These are phyloP conservation scores for Colletotrichum theobromicola DNA, from an alignment of 2,329 filamentous ascomycete species.

Conservation along the genomic window DNA sequence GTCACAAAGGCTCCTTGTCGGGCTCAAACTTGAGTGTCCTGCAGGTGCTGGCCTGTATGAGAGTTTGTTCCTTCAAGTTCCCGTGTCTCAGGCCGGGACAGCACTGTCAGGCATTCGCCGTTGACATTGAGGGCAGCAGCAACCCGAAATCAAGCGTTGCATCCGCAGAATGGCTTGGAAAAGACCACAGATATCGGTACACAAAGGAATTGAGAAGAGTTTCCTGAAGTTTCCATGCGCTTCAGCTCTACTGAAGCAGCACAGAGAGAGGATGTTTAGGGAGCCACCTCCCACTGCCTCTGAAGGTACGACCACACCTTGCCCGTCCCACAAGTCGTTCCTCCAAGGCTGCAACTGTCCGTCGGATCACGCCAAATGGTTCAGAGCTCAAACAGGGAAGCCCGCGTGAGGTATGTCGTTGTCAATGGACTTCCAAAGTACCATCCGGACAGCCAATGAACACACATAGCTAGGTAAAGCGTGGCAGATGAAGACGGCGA, in stretches of 20 bases:
- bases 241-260: background rate
- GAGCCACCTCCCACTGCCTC: background rate
- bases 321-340: background rate
- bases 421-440: background rate
- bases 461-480: background rate
- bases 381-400: background rate
- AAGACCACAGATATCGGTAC: background rate
- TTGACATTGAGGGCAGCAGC: background rate
- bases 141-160: too few species aligned
- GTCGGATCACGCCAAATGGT: fast-evolving
- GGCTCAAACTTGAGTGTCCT: fast-evolving
- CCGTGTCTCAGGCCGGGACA: background rate
- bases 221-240: background rate
- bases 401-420: background rate
- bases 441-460: background rate
- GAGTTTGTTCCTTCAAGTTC: background rate
- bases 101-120: fast-evolving
- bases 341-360: background rate
- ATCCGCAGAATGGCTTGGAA: too few species aligned
- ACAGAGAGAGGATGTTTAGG: background rate
- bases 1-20: background rate
- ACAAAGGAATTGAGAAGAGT: background rate
- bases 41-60: background rate
- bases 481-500: background rate
- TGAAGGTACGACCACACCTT: background rate